These are phyloP conservation scores for Ilex aquifolium DNA, from an alignment of 257 asterid species.

Conservation along the genomic window DNA sequence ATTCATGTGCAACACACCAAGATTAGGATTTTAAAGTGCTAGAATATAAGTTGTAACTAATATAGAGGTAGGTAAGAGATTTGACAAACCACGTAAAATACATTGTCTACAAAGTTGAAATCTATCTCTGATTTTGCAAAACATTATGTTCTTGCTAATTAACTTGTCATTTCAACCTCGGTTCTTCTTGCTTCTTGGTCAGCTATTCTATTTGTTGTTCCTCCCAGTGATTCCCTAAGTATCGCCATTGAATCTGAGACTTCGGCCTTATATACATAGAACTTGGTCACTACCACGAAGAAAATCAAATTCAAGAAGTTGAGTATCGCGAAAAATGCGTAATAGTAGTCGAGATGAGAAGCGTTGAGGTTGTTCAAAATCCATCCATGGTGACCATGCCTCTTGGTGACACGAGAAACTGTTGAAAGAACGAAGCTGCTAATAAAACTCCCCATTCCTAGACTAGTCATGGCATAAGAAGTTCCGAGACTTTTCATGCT, in stretches of 20 bases:
- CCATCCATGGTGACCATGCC: neutral
- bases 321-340: too few species aligned
- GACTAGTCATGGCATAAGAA: constrained; percentile 20
- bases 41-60: too few species aligned
- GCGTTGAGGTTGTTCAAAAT: neutral
- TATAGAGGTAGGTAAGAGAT: too few species aligned
- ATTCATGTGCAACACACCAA: too few species aligned
- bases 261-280: constrained; percentile 26
- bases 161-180: too few species aligned
- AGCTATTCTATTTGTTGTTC: neutral
- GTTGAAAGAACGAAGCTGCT: neutral
- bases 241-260: constrained; percentile 29
- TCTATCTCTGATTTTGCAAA: too few species aligned
- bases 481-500: constrained; percentile 43
- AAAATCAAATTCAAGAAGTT: too few species aligned
- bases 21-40: too few species aligned
- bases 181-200: neutral
- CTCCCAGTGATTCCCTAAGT: constrained; percentile 20
- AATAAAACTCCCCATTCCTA: constrained; percentile 28
- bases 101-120: too few species aligned
- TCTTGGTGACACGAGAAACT: neutral
- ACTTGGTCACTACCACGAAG: constrained; percentile 10
- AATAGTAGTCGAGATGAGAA: too few species aligned
- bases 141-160: too few species aligned
- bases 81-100: too few species aligned